These are phyloP conservation scores for Rubia yunnanensis DNA, from an alignment of 257 asterid genomes.

Conservation along the genomic window DNA sequence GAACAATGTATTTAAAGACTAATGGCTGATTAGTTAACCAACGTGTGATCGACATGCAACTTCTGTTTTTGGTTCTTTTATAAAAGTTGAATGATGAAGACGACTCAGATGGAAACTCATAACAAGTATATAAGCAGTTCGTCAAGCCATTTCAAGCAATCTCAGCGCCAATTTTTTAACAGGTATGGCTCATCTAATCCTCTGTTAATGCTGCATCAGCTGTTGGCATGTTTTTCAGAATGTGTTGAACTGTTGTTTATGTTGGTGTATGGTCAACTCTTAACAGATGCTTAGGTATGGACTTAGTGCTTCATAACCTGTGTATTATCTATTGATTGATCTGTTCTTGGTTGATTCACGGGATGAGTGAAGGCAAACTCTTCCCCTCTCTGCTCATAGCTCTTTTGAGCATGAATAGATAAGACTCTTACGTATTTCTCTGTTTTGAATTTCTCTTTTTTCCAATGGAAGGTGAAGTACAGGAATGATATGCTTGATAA, in stretches of 20 bases:
- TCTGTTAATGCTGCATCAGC: not conserved
- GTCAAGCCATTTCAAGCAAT: slow-evolving; percentile 42
- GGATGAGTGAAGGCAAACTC: not conserved
- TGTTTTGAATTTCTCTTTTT: not conserved
- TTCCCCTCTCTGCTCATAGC: not conserved
- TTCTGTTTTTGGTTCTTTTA: too few species aligned
- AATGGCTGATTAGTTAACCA: too few species aligned
- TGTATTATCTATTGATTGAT: not conserved
- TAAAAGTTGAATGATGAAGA: too few species aligned
- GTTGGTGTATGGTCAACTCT: not conserved
- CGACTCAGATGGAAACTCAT: slow-evolving; percentile 46
- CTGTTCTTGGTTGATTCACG: not conserved
- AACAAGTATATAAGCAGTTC: slow-evolving; percentile 31
- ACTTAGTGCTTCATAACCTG: not conserved
- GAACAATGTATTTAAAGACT: too few species aligned
- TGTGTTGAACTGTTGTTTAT: not conserved
- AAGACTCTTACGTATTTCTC: not conserved
- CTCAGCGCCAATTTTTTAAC: slow-evolving; percentile 37
- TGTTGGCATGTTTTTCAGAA: not conserved
- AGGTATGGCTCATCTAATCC: slow-evolving; percentile 29
- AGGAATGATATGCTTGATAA: slow-evolving; percentile 35
- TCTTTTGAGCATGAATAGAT: not conserved
- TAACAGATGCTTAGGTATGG: slow-evolving; percentile 7
- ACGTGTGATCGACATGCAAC: too few species aligned
- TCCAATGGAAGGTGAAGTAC: slow-evolving; percentile 40